Base-by-base conservation (phyloP, 1,139 yeast genomes). In the Geotrichum restrictum region DNA sequence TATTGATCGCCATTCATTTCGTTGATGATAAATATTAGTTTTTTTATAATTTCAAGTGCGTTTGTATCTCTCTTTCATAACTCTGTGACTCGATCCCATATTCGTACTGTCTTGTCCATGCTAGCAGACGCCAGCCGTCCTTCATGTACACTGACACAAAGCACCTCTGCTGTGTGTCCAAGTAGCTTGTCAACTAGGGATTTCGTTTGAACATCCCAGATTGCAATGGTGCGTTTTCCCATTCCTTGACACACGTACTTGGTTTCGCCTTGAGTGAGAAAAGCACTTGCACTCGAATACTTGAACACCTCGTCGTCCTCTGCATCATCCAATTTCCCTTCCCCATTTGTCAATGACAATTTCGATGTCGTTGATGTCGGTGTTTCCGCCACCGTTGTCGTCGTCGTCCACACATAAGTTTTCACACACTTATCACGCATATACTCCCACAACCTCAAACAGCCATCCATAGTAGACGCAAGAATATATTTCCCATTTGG, bases 401-500 rank as follows among this genome's bases (percentile, higher is more conserved):
- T 29, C 31, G 53, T 57, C 16, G 51, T 59, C 40, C 57, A 57
- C 53, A 56, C 58, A 56, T 56, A 64, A 44, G 64, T 67, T 54
- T 59, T 67, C 56, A 52, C 66, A 55, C 29, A 82, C 79, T 51
- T 68, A 60, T 62, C 64, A 48, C 54, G 59, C 59, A 61, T 70
- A 64, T 78, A 88, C 1, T 95, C 86, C 70, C 89, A 88, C 48
- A 88, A 81, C 11, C 89, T 89, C 3, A 89, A 74, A 7, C 78
- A 74, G 2, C 95, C 95, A 67, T 91, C 97, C 55, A 88, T 73
- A 19, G 95, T 83, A 29, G 89, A 81, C 36, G 94, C 86, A 45
- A 91, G 71, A 4, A 93, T 75, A 62, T 80, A 91, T 61, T 80
- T 83, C 14, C 95, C 93, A 68, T 93, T 93, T 2, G 94, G 95